Base-by-base conservation (phyloP, 805 yeast species). In the Priceomyces haplophilus region DNA sequence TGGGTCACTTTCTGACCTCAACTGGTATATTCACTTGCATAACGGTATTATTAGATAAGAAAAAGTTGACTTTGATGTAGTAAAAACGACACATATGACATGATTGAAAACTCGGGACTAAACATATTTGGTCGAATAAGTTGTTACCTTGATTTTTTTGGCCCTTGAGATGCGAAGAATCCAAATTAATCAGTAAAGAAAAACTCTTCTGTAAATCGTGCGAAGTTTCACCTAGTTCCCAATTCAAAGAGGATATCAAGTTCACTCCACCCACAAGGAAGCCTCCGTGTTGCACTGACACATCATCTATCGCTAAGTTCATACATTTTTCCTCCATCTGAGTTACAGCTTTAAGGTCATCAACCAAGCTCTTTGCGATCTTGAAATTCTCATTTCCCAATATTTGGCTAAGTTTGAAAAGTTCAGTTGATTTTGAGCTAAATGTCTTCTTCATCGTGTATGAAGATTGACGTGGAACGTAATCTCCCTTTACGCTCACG, bases 31-130 rank as follows among this genome's bases (percentile, higher is more conserved):
- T 64, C 29, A 66, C 41, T 37, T 51, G 52, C 3, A 55, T 37
- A 17, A 34, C 34, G 11, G 57, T 57, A 24, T 53, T 53, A 42
- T 58, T 56, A 12, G 56, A 46, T 11, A 64, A 41, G 11, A 35
- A 38, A 13, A 65, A 13, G 19, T 42, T 29, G 2, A 61, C 39
- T 37, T 54, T 55, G 11, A 67, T 38, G 41, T 64, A 64, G 47
- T 69, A 69, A 30, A 64, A 34, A 31, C 74, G 48, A 1, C 59
- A 55, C 45, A 63, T 34, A 37, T 52, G 49, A 45, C 74, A 68
- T 23, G 59, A 53, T 45, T 69, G 74, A 51, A 69, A 69, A 41
- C 59, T 57, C 12, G 74, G 73, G 21, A 65, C 66, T 32, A 69
- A 51, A 32, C 57, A 54, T 40, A 58, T 64, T 15, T 46, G 40